A percentile compares a stretch with the other conserved stretches of the same genome.
Conservation (phyloP, 2,329 filamentous ascomycete species). For the Thielaviopsis punctulata region DNA sequence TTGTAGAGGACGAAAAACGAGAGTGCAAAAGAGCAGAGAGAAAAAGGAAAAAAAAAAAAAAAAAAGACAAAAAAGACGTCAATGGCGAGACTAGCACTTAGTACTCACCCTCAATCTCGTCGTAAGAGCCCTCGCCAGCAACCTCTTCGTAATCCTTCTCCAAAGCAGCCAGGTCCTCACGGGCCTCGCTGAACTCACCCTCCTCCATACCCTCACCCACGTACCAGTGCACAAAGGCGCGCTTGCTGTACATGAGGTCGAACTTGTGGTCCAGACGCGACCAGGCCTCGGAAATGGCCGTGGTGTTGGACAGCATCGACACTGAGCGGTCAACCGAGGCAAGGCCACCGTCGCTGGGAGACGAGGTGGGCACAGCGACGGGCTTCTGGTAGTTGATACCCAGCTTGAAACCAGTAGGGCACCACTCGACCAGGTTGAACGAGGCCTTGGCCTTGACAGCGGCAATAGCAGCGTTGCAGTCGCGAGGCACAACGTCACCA, state of each 20-base stretch:
- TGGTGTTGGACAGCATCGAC: constrained; percentile 60
- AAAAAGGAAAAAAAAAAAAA: constrained; percentile 6
- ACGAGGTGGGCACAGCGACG: constrained; percentile 35
- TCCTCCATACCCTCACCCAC: constrained; percentile 88
- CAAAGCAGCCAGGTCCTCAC: constrained; percentile 69
- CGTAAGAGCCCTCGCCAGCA: constrained; percentile 51
- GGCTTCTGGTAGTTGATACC: constrained; percentile 61
- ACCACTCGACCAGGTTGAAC: constrained; percentile 62
- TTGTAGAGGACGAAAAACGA: constrained; percentile 2
- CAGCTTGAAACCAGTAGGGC: constrained; percentile 59
- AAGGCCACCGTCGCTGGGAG: constrained; percentile 38
- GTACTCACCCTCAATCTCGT: constrained; percentile 59
- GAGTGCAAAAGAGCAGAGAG: constrained; percentile 1
- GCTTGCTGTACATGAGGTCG: constrained; percentile 65
- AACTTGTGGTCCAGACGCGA: constrained; percentile 58
- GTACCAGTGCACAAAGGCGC: constrained; percentile 62
- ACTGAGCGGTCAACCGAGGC: constrained; percentile 45
- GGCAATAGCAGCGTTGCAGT: constrained; percentile 49
- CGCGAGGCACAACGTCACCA: constrained; percentile 52
- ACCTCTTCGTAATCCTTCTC: constrained; percentile 84
- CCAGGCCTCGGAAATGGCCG: constrained; percentile 57
- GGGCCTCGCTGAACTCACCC: constrained; percentile 74
- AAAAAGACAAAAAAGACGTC: constrained; percentile 2
- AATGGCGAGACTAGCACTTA: constrained; percentile 27
- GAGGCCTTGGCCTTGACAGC: constrained; percentile 53